Conservation (phyloP, 495 filamentous ascomycete species). For the Hypomontagnella monticulosa region DNA sequence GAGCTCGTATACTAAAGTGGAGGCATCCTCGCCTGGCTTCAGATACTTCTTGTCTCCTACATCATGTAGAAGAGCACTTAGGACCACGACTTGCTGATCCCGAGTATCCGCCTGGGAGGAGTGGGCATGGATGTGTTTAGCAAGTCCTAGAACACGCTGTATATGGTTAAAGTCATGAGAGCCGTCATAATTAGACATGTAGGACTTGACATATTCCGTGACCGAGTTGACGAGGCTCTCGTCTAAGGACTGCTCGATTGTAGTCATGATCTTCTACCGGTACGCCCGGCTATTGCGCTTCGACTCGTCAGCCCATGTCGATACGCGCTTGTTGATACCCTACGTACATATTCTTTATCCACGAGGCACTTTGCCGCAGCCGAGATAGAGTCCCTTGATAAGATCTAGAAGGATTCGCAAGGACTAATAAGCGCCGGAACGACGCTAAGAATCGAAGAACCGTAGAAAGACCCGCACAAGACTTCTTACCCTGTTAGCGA, state of each 20-base stretch:
- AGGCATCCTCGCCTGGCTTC: constrained; percentile 57
- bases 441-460: constrained; percentile 19
- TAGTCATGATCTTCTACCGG: constrained; percentile 31
- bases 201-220: constrained; percentile 67
- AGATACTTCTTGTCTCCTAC: constrained; percentile 88
- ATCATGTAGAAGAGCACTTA: constrained; percentile 85
- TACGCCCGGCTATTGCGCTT: constrained; percentile 31
- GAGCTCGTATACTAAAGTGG: constrained; percentile 64
- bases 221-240: constrained; percentile 59
- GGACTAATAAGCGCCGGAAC: constrained; percentile 37
- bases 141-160: constrained; percentile 76
- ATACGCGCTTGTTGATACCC: constrained; percentile 42
- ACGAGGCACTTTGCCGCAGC: constrained; percentile 18
- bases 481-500: constrained; percentile 11
- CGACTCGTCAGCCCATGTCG: constrained; percentile 33
- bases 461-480: constrained; percentile 29
- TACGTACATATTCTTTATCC: constrained; percentile 24
- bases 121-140: constrained; percentile 67
- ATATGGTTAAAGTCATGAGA: constrained; percentile 90
- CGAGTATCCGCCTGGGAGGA: constrained; percentile 46
- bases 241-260: constrained; percentile 45
- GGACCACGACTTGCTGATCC: constrained; percentile 68
- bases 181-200: constrained; percentile 84
- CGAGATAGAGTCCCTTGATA: constrained; percentile 13
- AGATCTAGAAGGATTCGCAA: background rate